Conservation (phyloP, 495 filamentous ascomycete genomes). For the Talaromyces borbonicus region DNA sequence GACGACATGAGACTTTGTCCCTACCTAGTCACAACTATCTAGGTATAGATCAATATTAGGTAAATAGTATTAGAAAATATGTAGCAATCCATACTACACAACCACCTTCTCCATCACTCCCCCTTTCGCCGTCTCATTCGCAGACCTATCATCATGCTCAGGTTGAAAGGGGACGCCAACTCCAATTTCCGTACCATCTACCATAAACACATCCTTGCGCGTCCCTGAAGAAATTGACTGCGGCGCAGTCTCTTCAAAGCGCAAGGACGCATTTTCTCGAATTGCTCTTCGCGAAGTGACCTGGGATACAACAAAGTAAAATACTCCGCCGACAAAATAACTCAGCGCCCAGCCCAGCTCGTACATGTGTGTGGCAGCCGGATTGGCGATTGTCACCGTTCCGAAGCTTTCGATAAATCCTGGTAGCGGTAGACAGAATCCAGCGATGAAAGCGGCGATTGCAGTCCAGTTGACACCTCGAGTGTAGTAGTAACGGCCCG, state of each 20-base stretch:
- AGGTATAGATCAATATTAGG: too few relatives aligned
- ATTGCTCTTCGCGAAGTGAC: background rate
- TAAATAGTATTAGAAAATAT: too few relatives aligned
- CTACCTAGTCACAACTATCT: too few relatives aligned
- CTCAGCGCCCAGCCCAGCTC: slow-evolving; percentile 4
- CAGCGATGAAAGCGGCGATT: background rate
- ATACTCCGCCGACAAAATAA: slow-evolving; percentile 4
- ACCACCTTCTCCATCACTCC: slow-evolving; percentile 15
- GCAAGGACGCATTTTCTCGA: background rate
- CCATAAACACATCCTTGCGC: slow-evolving; percentile 10
- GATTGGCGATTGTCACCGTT: background rate
- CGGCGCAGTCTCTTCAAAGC: slow-evolving; percentile 3
- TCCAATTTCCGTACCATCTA: slow-evolving; percentile 8
- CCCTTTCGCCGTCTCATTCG: slow-evolving; percentile 11
- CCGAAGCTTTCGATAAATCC: slow-evolving; percentile 2
- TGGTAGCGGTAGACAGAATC: background rate
- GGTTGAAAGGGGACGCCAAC: background rate
- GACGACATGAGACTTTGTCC: too few relatives aligned
- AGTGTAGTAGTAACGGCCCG: slow-evolving; percentile 1
- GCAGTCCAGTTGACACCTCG: background rate
- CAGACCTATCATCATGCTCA: slow-evolving; percentile 5
- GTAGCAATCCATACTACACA: too few relatives aligned
- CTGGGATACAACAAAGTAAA: background rate
- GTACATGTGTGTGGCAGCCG: slow-evolving; percentile 1
- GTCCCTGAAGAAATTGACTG: slow-evolving; percentile 12